Percentiles rank a stretch among this genome's conserved stretches.
Conservation (phyloP, 2,329 filamentous ascomycete genomes). For the Boeremia exigua region DNA sequence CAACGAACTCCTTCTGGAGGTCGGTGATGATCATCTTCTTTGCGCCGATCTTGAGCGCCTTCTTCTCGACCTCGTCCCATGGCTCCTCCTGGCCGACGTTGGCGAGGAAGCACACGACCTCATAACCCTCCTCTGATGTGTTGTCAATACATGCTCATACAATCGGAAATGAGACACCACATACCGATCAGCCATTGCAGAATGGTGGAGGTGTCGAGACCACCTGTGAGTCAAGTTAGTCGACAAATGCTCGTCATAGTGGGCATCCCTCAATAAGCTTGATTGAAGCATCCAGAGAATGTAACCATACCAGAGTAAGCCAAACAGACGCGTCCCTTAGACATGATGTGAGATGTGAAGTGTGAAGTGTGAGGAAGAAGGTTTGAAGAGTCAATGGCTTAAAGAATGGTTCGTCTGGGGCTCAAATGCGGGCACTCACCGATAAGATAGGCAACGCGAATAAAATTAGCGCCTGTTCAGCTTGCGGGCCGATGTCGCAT, state of each 20-base stretch:
- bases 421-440: constrained; percentile 21
- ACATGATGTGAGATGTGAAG: constrained; percentile 32
- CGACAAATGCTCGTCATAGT: constrained; percentile 5
- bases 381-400: constrained; percentile 26
- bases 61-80: constrained; percentile 65
- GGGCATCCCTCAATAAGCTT: not conserved
- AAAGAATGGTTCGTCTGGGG: constrained; percentile 20
- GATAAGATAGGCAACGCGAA: constrained; percentile 23
- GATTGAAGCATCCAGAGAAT: not conserved
- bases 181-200: constrained; percentile 47
- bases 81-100: constrained; percentile 67
- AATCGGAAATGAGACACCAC: not conserved
- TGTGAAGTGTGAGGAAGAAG: constrained; percentile 15
- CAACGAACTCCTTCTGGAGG: constrained; percentile 76
- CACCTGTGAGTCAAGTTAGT: constrained; percentile 50
- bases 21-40: constrained; percentile 68
- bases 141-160: constrained; percentile 11
- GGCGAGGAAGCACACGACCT: constrained; percentile 67
- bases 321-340: constrained; percentile 56
- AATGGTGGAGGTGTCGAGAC: constrained; percentile 64
- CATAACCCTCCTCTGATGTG: constrained; percentile 59
- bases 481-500: constrained; percentile 29
- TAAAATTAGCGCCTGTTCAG: constrained; percentile 20
- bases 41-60: constrained; percentile 73
- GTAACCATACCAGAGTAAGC: constrained; percentile 53